Evolutionary conservation across 352 stramenopile genomes (phyloP).

Genomic region (Phytophthora pini): DNA sequence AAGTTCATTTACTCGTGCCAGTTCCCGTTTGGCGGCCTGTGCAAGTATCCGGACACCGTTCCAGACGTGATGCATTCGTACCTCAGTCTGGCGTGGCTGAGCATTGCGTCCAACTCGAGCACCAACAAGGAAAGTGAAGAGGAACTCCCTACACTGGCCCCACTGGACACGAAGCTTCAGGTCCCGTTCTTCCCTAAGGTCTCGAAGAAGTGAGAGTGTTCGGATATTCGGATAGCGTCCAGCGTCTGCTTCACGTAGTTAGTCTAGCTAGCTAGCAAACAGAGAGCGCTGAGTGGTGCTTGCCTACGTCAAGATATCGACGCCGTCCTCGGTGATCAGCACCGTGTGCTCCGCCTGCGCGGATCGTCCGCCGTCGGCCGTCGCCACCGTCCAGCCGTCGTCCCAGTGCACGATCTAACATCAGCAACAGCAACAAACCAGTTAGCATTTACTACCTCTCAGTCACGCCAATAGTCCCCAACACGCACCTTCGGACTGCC

Average conservation of each 20-base stretch:
- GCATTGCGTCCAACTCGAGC: constrained; percentile 63
- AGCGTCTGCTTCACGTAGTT: constrained; percentile 14
- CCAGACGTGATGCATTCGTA: constrained; percentile 94
- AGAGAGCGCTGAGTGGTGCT: neutral
- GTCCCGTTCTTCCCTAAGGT: constrained; percentile 72
- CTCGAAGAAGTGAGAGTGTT: constrained; percentile 21
- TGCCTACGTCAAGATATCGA: constrained; percentile 94
- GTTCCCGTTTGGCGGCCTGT: constrained; percentile 84
- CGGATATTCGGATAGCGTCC: neutral
- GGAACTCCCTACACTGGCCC: constrained; percentile 48
- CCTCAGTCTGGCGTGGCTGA: constrained; percentile 91
- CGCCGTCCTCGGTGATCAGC: constrained; percentile 94
- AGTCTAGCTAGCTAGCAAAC: constrained; percentile 9
- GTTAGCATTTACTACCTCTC: neutral
- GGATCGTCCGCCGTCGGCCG: constrained; percentile 91
- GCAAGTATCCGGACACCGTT: constrained; percentile 75
- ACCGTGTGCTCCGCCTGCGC: constrained; percentile 99
- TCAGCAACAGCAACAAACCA: constrained; percentile 1
- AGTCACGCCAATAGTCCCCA: neutral
- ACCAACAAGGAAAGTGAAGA: constrained; percentile 14
- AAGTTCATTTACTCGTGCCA: constrained; percentile 89
- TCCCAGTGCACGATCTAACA: constrained; percentile 90
- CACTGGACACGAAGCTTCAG: constrained; percentile 80
- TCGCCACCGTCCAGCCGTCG: constrained; percentile 98
- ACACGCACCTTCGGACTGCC: constrained; percentile 76